Conservation (phyloP, 192 early-diverging fungal species). For the Linnemannia elongata region DNA sequence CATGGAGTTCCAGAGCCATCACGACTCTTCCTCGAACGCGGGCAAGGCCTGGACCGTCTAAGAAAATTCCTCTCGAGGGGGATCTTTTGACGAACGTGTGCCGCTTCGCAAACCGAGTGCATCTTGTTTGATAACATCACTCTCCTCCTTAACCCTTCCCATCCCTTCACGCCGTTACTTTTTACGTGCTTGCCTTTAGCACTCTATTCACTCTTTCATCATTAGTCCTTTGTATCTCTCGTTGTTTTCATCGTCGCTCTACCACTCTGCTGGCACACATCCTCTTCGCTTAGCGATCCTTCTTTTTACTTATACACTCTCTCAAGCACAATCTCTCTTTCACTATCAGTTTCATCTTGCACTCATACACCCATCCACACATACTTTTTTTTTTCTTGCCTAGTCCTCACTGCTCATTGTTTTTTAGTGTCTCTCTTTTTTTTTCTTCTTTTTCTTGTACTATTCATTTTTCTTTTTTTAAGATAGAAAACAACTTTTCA, state of each 20-base stretch:
- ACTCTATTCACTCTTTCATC: background rate
- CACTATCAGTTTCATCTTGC: background rate
- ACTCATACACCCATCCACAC: background rate
- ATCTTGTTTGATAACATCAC: background rate
- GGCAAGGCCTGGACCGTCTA: conserved; percentile 52
- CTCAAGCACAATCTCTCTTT: background rate
- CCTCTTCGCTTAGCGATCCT: background rate
- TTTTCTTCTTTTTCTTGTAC: background rate
- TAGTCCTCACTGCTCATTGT: background rate
- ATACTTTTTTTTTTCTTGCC: background rate
- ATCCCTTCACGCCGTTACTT: background rate
- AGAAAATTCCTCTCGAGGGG: background rate
- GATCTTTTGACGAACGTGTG: background rate
- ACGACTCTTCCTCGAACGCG: conserved; percentile 35
- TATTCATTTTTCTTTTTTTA: background rate
- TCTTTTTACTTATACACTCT: background rate
- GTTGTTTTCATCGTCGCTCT: background rate
- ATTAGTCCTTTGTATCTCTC: background rate
- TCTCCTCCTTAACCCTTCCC: background rate
- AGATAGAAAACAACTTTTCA: background rate
- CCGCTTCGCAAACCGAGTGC: conserved; percentile 3
- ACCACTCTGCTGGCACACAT: background rate
- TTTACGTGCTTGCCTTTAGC: background rate
- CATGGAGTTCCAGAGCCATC: conserved; percentile 53
- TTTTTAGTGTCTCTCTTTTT: conserved; percentile 9